Conservation (phyloP, 2,329 filamentous ascomycete genomes). For the Daldinia sp. region DNA sequence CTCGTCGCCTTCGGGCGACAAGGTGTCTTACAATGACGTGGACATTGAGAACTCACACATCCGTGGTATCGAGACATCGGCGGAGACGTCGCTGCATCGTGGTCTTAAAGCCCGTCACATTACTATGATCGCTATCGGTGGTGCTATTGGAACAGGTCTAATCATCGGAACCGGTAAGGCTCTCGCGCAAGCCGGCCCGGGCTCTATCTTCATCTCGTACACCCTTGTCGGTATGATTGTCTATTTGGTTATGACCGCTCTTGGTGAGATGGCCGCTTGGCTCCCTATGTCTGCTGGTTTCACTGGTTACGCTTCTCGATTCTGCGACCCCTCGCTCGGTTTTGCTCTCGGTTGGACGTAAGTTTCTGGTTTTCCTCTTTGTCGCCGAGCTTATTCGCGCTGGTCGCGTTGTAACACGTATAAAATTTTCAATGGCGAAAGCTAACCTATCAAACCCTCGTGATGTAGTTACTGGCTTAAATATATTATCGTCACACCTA, state of each 20-base stretch:
- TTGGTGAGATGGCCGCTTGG: slow-evolving; percentile 89
- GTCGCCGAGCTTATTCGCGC: neutral
- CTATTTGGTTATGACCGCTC: slow-evolving; percentile 82
- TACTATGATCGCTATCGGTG: slow-evolving; percentile 76
- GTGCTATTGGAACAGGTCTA: slow-evolving; percentile 79
- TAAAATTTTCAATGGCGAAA: neutral
- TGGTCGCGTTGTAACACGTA: neutral
- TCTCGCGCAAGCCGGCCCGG: slow-evolving; percentile 68
- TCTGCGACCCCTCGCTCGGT: slow-evolving; percentile 83
- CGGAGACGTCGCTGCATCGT: slow-evolving; percentile 63
- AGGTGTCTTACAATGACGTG: slow-evolving; percentile 44
- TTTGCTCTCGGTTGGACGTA: slow-evolving; percentile 82
- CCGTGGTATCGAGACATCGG: slow-evolving; percentile 63
- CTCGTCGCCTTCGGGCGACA: slow-evolving; percentile 48
- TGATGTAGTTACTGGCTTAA: slow-evolving; percentile 70
- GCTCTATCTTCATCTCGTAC: slow-evolving; percentile 78
- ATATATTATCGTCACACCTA: slow-evolving; percentile 89
- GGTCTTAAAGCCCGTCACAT: slow-evolving; percentile 67
- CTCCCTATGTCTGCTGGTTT: slow-evolving; percentile 82
- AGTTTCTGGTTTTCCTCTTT: slow-evolving; percentile 47
- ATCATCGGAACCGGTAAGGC: slow-evolving; percentile 76
- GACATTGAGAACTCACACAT: slow-evolving; percentile 53
- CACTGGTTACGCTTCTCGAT: slow-evolving; percentile 82
- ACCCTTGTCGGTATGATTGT: slow-evolving; percentile 77
- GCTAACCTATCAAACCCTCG: neutral